Conservation (phyloP, 1,284 basidiomycete species). For the Rhodotorula glutinis region DNA sequence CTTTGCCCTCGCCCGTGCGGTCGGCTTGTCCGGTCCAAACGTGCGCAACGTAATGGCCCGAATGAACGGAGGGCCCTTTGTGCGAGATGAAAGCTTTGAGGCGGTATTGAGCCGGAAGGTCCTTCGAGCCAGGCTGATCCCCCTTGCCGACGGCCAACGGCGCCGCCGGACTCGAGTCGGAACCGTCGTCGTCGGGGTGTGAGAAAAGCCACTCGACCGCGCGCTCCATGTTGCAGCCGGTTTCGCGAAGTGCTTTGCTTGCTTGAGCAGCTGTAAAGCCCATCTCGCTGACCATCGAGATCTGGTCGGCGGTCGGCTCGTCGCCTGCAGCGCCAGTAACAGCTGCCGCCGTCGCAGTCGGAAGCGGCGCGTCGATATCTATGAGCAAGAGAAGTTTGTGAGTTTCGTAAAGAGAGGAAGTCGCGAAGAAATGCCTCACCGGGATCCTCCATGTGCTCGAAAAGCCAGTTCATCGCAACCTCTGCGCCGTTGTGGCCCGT, state of each 20-base stretch:
- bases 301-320: constrained; percentile 66
- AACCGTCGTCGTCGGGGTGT: constrained; percentile 81
- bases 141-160: constrained; percentile 39
- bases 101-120: constrained; percentile 70
- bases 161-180: constrained; percentile 52
- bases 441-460: constrained; percentile 90
- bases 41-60: constrained; percentile 90
- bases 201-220: constrained; percentile 98
- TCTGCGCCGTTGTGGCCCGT: constrained; percentile 80
- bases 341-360: constrained; percentile 43
- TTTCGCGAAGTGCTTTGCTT: constrained; percentile 79
- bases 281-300: constrained; percentile 73
- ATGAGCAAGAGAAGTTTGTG: no score
- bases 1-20: constrained; percentile 52
- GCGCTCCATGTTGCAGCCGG: constrained; percentile 71
- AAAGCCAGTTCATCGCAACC: constrained; percentile 92
- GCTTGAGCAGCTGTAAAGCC: constrained; percentile 85
- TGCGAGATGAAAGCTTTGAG: constrained; percentile 94
- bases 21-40: constrained; percentile 52
- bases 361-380: constrained; percentile 86
- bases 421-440: constrained; percentile 55
- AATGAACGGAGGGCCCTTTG: constrained; percentile 91
- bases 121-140: constrained; percentile 37
- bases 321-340: constrained; percentile 34
- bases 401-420: no score